Base-by-base conservation (phyloP, 164 flowering plant genomes). In the Liriodendron chinense region DNA sequence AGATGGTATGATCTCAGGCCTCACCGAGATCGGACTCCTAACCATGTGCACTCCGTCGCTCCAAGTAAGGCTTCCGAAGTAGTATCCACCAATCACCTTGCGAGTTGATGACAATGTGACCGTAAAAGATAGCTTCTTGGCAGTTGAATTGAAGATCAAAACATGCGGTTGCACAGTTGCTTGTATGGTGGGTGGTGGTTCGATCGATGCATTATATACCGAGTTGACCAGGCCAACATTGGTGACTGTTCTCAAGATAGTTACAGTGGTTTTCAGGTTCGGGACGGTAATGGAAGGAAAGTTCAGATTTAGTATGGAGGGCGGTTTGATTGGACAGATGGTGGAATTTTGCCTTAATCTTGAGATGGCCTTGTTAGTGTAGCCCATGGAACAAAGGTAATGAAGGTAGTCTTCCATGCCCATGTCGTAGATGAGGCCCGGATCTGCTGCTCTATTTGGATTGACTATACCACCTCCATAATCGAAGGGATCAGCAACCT, bases 21-120 rank as follows among this genome's bases (percentile, higher is more conserved):
- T 28, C 48, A 65, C 57, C 48, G 68, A 14, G 9, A 74, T 64
- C 9, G 92, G 90, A 47, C 81, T 80, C 70, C 85, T 85, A 2
- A 67, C 70, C 9, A 0, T 16, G 22, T 67, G 70, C 14, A 34
- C 47, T 67, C 86, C 85, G 77, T 89, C 87, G 69, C 69, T 78
- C 91, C 92, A 88, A 7, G 80, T 69, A 68, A 88, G 74, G 53
- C 80, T 77, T 70, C 91, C 91, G 69, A 89, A 87, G 3, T 83
- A 77, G 73, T 82, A 87, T 59, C 85, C 81, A 5, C 89, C 85
- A 18, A 82, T 84, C 28, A 83, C 80, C 69, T 70, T 71, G 2
- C 74, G 49, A 24, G 4, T 74, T 48, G 92, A 70, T 21, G 56
- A 25, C 28, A 87, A 76, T 21, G 50, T 76, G 3, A 84, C 86